Evolutionary conservation across 495 filamentous ascomycete genomes (phyloP), one percentile per base, ranked within the genome.

Genomic region (Aspergillus hancockii): DNA sequence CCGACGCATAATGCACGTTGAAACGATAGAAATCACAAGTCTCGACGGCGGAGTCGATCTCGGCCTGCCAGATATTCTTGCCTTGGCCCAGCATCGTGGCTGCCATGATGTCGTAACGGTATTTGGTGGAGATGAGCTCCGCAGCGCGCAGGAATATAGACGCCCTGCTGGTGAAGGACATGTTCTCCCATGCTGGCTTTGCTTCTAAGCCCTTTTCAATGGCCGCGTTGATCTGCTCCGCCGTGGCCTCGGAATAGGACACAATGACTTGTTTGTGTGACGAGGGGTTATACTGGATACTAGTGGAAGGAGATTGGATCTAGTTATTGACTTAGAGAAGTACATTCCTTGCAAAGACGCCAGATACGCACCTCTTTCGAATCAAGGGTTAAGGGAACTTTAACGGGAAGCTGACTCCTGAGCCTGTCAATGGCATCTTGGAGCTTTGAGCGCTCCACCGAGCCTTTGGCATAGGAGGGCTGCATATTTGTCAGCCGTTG

Each of bases 41-140:
- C 73, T 98, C 93, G 2, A 93, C 93, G 2, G 92, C 92, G 18
- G 92, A 86, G 75, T 98, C 93, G 61, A 97, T 97, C 80, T 98
- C 93, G 45, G 90, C 93, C 70, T 98, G 93, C 92, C 92, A 97
- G 21, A 90, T 89, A 69, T 96, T 97, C 81, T 98, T 98, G 50
- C 93, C 93, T 71, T 98, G 93, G 30, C 93, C 93, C 8, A 96
- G 79, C 83, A 98, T 97, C 0, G 93, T 98, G 1, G 91, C 88
- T 1, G 94, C 92, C 83, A 97, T 92, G 53, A 98, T 77, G 47
- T 96, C 90, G 70, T 95, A 95, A 60, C 93, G 85, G 75, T 98
- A 97, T 70, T 97, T 97, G 43, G 83, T 85, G 40, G 88, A 80
- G 51, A 96, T 84, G 31, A 98, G 78, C 73, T 97, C 93, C 16